These are phyloP conservation scores for Pyropia yezoensis DNA, from an alignment of 23 red algal genomes.

Conservation along the genomic window DNA sequence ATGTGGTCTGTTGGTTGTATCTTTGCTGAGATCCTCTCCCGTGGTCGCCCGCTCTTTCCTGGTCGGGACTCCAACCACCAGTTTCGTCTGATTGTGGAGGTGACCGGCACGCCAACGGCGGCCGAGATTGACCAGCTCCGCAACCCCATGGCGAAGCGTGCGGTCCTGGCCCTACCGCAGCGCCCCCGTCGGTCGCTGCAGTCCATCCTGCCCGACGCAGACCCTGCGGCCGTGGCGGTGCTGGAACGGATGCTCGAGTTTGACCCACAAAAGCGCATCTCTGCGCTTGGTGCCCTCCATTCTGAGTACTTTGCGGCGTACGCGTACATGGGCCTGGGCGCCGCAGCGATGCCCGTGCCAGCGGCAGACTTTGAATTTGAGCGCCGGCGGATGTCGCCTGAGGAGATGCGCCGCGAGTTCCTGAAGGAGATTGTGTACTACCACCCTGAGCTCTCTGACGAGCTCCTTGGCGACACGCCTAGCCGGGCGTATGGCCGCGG, in stretches of 20 bases:
- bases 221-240: slow-evolving; percentile 54
- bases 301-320: slow-evolving; percentile 84
- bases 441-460: slow-evolving; percentile 55
- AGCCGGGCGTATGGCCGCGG: neutral
- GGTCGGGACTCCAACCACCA: slow-evolving; percentile 80
- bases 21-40: slow-evolving; percentile 85
- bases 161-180: slow-evolving; percentile 38
- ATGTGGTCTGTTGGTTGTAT: slow-evolving; percentile 93
- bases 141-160: slow-evolving; percentile 38
- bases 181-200: slow-evolving; percentile 24
- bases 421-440: slow-evolving; percentile 84
- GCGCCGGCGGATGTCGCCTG: slow-evolving; percentile 25
- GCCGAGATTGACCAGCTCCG: slow-evolving; percentile 51
- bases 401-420: slow-evolving; percentile 74
- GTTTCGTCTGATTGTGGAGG: slow-evolving; percentile 72
- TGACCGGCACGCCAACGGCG: slow-evolving; percentile 65
- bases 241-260: slow-evolving; percentile 66
- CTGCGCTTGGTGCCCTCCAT: slow-evolving; percentile 49
- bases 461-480: slow-evolving; percentile 1
- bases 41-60: slow-evolving; percentile 85
- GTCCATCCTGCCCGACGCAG: slow-evolving; percentile 38
- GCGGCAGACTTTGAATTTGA: slow-evolving; percentile 90
- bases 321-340: slow-evolving; percentile 35
- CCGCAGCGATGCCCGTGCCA: slow-evolving; percentile 43
- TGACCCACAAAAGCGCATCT: slow-evolving; percentile 76